These are phyloP conservation scores for Ogataea zsoltii DNA, from an alignment of 805 yeast species.

Conservation along the genomic window DNA sequence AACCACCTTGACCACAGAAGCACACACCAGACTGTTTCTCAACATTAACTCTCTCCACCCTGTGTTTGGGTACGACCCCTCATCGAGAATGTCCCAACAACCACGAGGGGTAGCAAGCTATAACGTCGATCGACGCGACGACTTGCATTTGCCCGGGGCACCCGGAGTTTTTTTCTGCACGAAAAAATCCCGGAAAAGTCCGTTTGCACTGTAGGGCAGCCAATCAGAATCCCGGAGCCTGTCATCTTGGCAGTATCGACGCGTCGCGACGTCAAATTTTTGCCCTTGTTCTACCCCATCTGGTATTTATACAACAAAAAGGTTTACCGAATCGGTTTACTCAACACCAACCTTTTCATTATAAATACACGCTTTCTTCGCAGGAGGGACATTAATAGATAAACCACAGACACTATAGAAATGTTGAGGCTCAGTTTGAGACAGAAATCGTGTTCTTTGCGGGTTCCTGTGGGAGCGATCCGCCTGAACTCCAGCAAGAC, in stretches of 20 bases:
- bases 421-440: slow-evolving; percentile 7
- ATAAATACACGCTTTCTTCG: background rate
- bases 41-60: too few relatives aligned
- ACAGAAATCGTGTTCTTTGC: background rate
- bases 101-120: too few relatives aligned
- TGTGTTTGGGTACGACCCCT: too few relatives aligned
- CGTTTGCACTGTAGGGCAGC: background rate
- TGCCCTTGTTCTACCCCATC: slow-evolving; percentile 4
- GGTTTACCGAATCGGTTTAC: slow-evolving; percentile 1
- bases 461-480: background rate
- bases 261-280: slow-evolving; percentile 2
- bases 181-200: background rate
- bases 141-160: background rate
- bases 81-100: too few relatives aligned
- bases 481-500: background rate
- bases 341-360: background rate
- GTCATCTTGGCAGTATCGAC: background rate
- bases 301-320: slow-evolving; percentile 1
- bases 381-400: too few relatives aligned
- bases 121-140: slow-evolving; percentile 1
- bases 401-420: background rate
- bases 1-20: too few relatives aligned
- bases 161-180: background rate
- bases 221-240: background rate
- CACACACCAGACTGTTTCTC: too few relatives aligned